Base-by-base conservation (phyloP, 169 alveolate genomes). In the Eimeria brunetti region DNA sequence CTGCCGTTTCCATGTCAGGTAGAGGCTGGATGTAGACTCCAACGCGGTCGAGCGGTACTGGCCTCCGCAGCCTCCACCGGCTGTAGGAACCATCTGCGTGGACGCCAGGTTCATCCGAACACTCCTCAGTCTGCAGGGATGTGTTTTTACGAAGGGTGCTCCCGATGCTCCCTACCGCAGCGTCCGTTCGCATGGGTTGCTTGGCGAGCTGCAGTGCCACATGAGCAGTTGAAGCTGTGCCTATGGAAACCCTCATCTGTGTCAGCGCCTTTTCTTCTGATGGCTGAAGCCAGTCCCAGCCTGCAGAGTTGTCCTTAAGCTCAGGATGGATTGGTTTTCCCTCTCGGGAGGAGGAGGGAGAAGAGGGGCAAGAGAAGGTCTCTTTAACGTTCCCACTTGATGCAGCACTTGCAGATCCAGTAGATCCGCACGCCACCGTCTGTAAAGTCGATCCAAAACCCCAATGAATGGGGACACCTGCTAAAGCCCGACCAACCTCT, bases 21-120 rank as follows among this genome's bases (percentile, higher is more conserved):
- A 91, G 73, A 16, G 95, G 91, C 73, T 91, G 95, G 18, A 75
- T 58, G 88, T 91, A 91, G 73, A 91, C 95, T n/a, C 95, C 95
- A 58, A 91, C 90, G 12, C 95, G 71, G 58, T 91, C 95, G 46
- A 91, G 78, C 1, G 95, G 95, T n/a, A 91, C 95, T 36, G 95
- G 91, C 78, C 58, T 53, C n/a, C 60, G 58, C 41, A 85, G 91
- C 60, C 56, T 85, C 91, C 91, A 85, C 53, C 58, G 75, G 58
- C 60, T 53, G 91, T 22, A 85, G 80, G 49, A 53, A 30, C 58
- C 91, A 1, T 18, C 91, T 36, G 1, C 56, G 27, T 33, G 38
- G 14, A 33, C 78, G 27, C 20, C 75, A 30, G n/a, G 22, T 41
- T 60, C 80, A 38, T 33, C 69, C 20, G 4, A 18, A 60, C 58